Evolutionary conservation across 1,284 basidiomycete species (phyloP), one percentile per base, ranked within the genome.

Genomic region (Tylopilus sp.): DNA sequence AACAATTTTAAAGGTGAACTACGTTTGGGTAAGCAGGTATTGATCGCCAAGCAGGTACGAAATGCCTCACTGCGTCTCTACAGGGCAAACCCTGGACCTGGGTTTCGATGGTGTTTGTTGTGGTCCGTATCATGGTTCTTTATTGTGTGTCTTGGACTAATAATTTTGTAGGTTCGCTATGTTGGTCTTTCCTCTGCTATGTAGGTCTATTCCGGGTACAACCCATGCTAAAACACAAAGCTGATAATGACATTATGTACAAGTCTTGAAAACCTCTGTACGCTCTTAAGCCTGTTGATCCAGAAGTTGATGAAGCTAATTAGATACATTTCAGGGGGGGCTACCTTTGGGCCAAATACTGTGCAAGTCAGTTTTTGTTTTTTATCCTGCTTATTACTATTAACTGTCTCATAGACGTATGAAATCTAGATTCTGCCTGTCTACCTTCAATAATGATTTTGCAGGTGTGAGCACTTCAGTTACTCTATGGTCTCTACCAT

Each of bases 71-170:
- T 7, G 1, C 2, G n/a, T n/a, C n/a, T 6, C 5, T 4, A 6
- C 6, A 58, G 56, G 1, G 16, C 9, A 54, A 15, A 25, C 25
- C 36, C 1, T 57, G 56, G 56, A 47, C 39, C 8, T 44, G 36
- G 30, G 42, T 56, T 6, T 54, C 57, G 2, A 44, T 33, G 9
- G n/a, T 58, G 2, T 58, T 43, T 19, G 7, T 56, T 21, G 7
- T 58, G 1, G 56, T 59, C 6, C 1, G 56, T 31, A 37, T 9
- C 0, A 13, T 13, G 1, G 3, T 3, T 44, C 13, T 38, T 25
- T 12, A 25, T 21, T n/a, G 7, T 0, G 8, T 28, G 2, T 10
- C n/a, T 4, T 7, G 2, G 30, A 36, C 15, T 18, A 26, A 35
- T 10, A 9, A 0, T 23, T 10, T 3, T 2, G 6, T 18, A 58